phyloP scores from a whole-genome alignment of 495 filamentous ascomycete genomes.

The Physcia stellaris region DNA sequence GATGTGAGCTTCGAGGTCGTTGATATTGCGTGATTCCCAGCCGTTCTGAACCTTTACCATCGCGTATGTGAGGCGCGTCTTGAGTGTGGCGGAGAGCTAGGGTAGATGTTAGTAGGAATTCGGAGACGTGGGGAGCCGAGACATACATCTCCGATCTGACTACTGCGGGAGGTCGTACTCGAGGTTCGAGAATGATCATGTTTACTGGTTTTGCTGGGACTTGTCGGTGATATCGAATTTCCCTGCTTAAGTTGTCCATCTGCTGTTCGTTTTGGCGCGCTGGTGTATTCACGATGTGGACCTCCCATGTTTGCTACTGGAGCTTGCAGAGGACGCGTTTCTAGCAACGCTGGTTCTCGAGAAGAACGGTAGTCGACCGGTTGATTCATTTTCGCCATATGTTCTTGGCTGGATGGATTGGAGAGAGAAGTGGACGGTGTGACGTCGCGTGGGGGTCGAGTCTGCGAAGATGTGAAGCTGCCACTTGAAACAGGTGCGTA shows the following conservation, averaged over 20 bases:
- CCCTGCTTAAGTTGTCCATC: slow-evolving; percentile 46
- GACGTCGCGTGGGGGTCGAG: neutral
- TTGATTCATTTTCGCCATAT: neutral
- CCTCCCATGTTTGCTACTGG: neutral
- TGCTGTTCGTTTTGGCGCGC: slow-evolving; percentile 47
- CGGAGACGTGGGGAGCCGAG: slow-evolving; percentile 2
- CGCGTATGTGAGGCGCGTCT: slow-evolving; percentile 70
- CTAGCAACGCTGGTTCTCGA: neutral
- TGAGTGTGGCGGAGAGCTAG: slow-evolving; percentile 64
- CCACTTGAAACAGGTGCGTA: neutral
- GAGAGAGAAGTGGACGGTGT: slow-evolving; percentile 13
- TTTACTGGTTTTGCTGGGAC: slow-evolving; percentile 15
- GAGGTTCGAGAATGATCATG: slow-evolving; percentile 52
- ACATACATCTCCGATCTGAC: slow-evolving; percentile 63
- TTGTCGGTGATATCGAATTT: slow-evolving; percentile 24
- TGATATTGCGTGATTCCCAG: slow-evolving; percentile 56
- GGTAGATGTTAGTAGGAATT: slow-evolving; percentile 12
- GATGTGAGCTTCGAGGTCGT: slow-evolving; percentile 55
- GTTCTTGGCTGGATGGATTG: slow-evolving; percentile 12
- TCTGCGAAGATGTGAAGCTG: neutral
- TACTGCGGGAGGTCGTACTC: slow-evolving; percentile 45
- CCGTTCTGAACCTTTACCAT: slow-evolving; percentile 83
- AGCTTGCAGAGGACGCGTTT: neutral
- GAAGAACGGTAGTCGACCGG: neutral
- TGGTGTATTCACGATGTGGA: neutral